phyloP scores from a whole-genome alignment of 768 basidiomycete species.

The Lentinula edodes region DNA sequence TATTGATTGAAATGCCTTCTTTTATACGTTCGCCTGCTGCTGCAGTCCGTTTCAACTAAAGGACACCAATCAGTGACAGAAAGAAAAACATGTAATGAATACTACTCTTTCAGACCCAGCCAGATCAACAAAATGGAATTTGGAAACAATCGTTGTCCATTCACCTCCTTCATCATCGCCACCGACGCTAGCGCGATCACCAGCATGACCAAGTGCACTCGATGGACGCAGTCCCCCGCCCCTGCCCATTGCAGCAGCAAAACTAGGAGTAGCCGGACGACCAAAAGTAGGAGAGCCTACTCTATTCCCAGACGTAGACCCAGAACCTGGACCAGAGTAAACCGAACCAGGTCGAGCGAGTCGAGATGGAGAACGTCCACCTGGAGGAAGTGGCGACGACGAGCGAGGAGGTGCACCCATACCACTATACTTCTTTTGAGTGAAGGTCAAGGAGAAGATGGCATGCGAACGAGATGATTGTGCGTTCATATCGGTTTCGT shows the following conservation, averaged over 20 bases:
- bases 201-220: constrained; percentile 72
- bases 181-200: constrained; percentile 35
- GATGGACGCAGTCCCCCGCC: constrained; percentile 65
- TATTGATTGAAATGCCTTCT: constrained; percentile 99
- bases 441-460: constrained; percentile 94
- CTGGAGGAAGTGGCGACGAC: constrained; percentile 69
- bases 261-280: constrained; percentile 76
- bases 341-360: constrained; percentile 81
- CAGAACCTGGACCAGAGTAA: constrained; percentile 38
- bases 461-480: constrained; percentile 98
- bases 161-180: constrained; percentile 67
- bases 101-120: constrained; percentile 93
- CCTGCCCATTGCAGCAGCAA: constrained; percentile 67
- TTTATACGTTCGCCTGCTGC: constrained; percentile 95
- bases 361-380: constrained; percentile 70
- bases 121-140: constrained; percentile 98
- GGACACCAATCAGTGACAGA: not conserved
- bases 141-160: constrained; percentile 88
- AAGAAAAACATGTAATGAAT: constrained; percentile 6
- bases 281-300: constrained; percentile 78
- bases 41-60: constrained; percentile 89
- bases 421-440: constrained; percentile 83
- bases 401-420: constrained; percentile 66
- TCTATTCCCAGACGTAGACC: constrained; percentile 28
- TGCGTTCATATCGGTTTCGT: constrained; percentile 98